Evolutionary conservation across 83 land plant genomes (phyloP).

Genomic region (Picea abies): DNA sequence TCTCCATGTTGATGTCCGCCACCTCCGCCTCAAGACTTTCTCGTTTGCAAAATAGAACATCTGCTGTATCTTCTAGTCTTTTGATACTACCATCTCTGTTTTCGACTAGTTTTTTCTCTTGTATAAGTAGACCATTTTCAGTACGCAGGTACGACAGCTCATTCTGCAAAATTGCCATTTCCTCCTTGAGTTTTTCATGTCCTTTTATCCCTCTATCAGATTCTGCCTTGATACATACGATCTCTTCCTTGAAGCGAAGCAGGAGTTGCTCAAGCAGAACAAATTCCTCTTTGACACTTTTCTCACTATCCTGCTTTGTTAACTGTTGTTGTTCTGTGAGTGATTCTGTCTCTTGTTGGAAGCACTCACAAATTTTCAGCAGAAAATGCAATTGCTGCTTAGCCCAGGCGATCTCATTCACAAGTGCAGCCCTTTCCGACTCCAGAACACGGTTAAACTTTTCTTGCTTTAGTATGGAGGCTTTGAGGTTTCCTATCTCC

Average conservation of each 20-base stretch:
- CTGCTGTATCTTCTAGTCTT: neutral
- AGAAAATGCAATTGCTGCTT: neutral
- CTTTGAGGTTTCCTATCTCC: conserved; percentile 16
- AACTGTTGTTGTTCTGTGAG: neutral
- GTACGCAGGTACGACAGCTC: neutral
- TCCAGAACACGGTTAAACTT: neutral
- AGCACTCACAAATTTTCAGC: neutral
- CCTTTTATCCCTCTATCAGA: neutral
- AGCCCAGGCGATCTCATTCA: conserved; percentile 4
- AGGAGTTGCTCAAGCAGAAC: neutral
- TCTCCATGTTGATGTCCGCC: neutral
- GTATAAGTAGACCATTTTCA: neutral
- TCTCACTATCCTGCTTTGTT: neutral
- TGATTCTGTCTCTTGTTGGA: neutral
- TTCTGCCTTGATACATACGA: neutral
- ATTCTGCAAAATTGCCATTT: neutral
- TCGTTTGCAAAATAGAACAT: neutral
- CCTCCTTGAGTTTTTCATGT: neutral
- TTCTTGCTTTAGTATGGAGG: neutral
- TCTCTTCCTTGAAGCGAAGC: neutral
- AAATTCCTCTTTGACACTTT: neutral
- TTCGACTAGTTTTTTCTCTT: neutral
- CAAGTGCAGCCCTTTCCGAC: neutral
- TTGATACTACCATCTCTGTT: neutral
- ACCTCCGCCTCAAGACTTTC: neutral